Evolutionary conservation across 176 grass and related monocot genomes (phyloP), one percentile per base, ranked within the genome.

Genomic region (Avena insularis): DNA sequence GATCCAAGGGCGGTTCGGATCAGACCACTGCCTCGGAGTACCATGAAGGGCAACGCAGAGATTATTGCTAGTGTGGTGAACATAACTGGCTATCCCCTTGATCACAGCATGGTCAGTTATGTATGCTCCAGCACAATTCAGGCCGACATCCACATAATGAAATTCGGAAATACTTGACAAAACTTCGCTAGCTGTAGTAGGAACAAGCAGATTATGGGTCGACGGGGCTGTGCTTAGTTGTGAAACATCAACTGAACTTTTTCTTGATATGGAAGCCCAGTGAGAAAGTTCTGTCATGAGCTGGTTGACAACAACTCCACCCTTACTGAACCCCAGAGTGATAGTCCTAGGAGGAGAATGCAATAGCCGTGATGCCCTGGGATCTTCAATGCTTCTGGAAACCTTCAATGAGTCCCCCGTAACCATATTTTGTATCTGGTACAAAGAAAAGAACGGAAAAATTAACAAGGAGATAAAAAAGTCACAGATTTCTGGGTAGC

Each of bases 271-370:
- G 8, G 54, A 77, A 79, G 58, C 19, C 48, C 89, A 91, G 72
- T 19, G 72, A 63, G 94, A 84, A 90, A 94, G 85, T 93, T 98
- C 94, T 29, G 97, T 78, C 49, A 96, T 76, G 23, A 96, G 87
- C 61, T 96, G 94, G 76, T 98, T 98, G 65, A 91, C 85, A 53
- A 96, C 97, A 83, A 80, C 87, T 54, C 92, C 97, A 60, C 97
- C 97, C 83, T 98, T 98, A 76, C 97, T 98, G 83, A 98, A 98
- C 19, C 92, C 92, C 69, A 98, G 86, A 51, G 94, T 88, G 69
- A 94, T 54, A 36, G 93, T 95, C 66, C 72, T 90, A 62, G 90
- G 92, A 71, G 75, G 70, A 87, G 17, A 71, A 11, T 27, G 23
- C 5, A 79, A 54, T 36, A 68, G 40, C 8, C 55, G 46, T 16